These are phyloP conservation scores for Taphrina flavorubra DNA, from an alignment of 1,139 yeast species.

Conservation along the genomic window DNA sequence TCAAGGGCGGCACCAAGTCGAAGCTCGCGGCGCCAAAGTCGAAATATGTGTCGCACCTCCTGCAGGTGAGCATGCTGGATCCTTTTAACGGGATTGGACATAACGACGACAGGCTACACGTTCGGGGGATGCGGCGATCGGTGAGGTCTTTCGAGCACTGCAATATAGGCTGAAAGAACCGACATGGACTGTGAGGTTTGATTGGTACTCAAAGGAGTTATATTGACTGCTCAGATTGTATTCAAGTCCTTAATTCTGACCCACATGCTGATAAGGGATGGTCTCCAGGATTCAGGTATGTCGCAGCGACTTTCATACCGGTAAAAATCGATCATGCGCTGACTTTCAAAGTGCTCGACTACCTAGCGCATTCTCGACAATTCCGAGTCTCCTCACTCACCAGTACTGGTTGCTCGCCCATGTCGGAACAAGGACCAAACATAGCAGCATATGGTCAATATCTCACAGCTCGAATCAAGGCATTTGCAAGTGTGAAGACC, in stretches of 20 bases:
- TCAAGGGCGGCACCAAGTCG: constrained; percentile 54
- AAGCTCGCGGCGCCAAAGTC: constrained; percentile 97
- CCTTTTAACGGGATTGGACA: background rate
- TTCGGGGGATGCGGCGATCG: constrained; percentile 59
- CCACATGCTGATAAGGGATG: constrained; percentile 91
- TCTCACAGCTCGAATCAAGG: constrained; percentile 69
- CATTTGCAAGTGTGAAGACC: constrained; percentile 65
- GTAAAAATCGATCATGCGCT: background rate
- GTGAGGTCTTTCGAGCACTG: constrained; percentile 70
- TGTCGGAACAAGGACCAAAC: constrained; percentile 47
- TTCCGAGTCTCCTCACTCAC: constrained; percentile 59
- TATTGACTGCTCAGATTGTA: constrained; percentile 57
- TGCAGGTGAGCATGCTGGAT: constrained; percentile 54
- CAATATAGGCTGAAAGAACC: constrained; percentile 69
- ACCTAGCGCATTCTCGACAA: constrained; percentile 64
- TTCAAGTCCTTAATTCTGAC: constrained; percentile 82
- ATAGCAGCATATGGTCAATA: constrained; percentile 74
- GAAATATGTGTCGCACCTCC: constrained; percentile 90
- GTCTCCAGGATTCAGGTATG: constrained; percentile 61
- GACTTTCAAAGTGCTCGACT: constrained; percentile 61
- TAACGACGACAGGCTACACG: constrained; percentile 60
- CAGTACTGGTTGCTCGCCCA: constrained; percentile 40
- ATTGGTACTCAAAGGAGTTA: background rate
- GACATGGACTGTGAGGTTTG: constrained; percentile 69
- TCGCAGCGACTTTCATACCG: no score